A percentile compares a stretch with the other conserved stretches of the same genome.
Evolutionary conservation across 78 protist genomes (phyloP).

Genomic region (Emiliania huxleyi): DNA sequence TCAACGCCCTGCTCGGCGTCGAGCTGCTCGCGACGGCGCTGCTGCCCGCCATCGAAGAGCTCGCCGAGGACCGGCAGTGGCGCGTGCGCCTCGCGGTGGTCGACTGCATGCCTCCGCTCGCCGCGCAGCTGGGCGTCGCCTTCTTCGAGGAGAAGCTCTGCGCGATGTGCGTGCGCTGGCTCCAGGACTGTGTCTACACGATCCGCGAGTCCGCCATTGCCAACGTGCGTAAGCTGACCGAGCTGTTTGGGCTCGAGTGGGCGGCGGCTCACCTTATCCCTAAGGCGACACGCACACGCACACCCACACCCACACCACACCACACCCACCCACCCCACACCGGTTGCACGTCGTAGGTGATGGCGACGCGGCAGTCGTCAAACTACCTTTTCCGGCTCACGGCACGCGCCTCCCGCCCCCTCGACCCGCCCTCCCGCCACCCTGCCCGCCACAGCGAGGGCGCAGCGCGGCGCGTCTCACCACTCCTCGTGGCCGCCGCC

Average conservation of each 20-base stretch:
- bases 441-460: no score
- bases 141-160: conserved; percentile 82
- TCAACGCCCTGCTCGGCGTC: conserved; percentile 72
- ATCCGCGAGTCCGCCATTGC: conserved; percentile 85
- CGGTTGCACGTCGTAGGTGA: no score
- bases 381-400: conserved; percentile 92
- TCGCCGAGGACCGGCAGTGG: conserved; percentile 83
- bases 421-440: no score
- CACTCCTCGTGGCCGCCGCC: no score
- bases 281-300: no score
- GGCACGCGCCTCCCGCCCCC: no score
- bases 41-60: conserved; percentile 90
- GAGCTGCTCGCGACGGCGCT: conserved; percentile 78
- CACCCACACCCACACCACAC: no score
- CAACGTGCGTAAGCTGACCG: conserved; percentile 62
- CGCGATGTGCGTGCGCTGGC: conserved; percentile 80
- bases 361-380: conserved; percentile 57
- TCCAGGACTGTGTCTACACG: conserved; percentile 81
- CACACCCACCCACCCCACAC: no score
- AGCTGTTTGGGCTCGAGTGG: conserved; percentile 89
- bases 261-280: conserved; percentile 77
- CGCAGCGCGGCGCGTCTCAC: no score
- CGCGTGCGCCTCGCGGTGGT: conserved; percentile 81
- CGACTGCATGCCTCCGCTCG: conserved; percentile 86
- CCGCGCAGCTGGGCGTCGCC: conserved; percentile 66